A percentile compares a stretch with the other conserved stretches of the same genome.
Evolutionary conservation across 768 basidiomycete species (phyloP).

Genomic region (Hydnomerulius pinastri): DNA sequence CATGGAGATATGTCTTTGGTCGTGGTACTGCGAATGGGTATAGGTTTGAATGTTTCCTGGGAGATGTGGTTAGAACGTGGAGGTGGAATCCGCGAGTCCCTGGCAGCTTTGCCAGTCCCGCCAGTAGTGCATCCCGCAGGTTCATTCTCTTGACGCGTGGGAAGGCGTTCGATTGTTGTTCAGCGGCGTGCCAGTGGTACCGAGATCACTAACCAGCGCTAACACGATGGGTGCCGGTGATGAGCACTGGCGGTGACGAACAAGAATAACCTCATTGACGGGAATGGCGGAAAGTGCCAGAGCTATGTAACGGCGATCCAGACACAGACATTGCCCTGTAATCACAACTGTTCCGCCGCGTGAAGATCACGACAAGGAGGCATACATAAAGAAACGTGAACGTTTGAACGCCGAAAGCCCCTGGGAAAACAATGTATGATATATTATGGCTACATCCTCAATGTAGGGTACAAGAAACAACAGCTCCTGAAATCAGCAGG

Average conservation of each 20-base stretch:
- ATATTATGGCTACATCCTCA: constrained; percentile 21
- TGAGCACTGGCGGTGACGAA: background rate
- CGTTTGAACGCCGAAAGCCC: no score
- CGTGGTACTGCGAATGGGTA: constrained; percentile 75
- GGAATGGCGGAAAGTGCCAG: background rate
- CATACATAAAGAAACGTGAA: no score
- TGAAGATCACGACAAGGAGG: no score
- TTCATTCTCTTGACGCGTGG: constrained; percentile 35
- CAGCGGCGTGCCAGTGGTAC: no score
- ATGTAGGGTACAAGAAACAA: constrained; percentile 15
- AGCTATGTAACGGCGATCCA: background rate
- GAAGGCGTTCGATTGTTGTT: constrained; percentile 11
- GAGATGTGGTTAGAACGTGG: constrained; percentile 70
- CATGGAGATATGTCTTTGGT: constrained; percentile 69
- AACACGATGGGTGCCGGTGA: background rate
- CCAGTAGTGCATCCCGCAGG: constrained; percentile 65
- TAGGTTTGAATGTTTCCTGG: constrained; percentile 64
- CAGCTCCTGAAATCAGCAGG: no score
- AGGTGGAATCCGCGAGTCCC: constrained; percentile 74
- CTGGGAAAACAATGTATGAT: constrained; percentile 8
- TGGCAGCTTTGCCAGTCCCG: constrained; percentile 54
- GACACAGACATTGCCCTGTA: no score
- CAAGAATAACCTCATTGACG: background rate
- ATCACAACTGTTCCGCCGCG: no score
- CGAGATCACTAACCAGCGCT: background rate